Evolutionary conservation across 1,139 yeast species (phyloP), one percentile per base, ranked within the genome.

Genomic region (Geotrichum candidum): DNA sequence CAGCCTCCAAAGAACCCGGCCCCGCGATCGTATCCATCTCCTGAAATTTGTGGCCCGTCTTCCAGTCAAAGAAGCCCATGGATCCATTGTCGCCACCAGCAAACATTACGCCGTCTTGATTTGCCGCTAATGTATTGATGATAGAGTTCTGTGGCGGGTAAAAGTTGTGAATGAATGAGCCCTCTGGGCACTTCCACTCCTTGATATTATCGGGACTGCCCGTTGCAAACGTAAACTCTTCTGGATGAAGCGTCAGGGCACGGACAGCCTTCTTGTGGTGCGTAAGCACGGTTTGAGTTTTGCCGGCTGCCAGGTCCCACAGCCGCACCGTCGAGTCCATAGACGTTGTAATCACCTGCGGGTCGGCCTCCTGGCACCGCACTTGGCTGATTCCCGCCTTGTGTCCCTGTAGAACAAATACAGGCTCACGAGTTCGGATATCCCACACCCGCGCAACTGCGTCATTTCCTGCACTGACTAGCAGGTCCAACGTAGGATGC

Each of bases 381-480:
- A 94, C 87, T 54, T 86, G 80, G 57, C 87, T 85, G 10, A 95
- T 82, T 29, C 95, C 88, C 51, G 84, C 82, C 65, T 84, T 82
- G 73, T 95, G 99, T 0, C 99, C 99, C 1, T 86, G 79, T 55
- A 95, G 76, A 0, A 88, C 88, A 81, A 87, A 87, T 0, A 89
- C 86, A 22, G 92, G 87, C 1, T 82, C 76, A 61, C 95, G 78
- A 0, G 96, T 84, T 63, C 99, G 80, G 63, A 94, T 86, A 74
- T 95, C 99, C 99, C 99, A 95, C 3, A 90, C 87, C 62, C 96
- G 77, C 0, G 92, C 87, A 0, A 88, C 88, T 5, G 92, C 82
- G 73, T 95, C 99, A 63, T 96, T 78, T 13, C 98, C 96, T 2
- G 94, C 98, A 3, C 96, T 88, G 22, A 88, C 88, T n/a, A 95